Percentiles rank a stretch among this genome's conserved stretches.
phyloP scores from a whole-genome alignment of 345 rosid genomes.

The Hibiscus tridactylites region DNA sequence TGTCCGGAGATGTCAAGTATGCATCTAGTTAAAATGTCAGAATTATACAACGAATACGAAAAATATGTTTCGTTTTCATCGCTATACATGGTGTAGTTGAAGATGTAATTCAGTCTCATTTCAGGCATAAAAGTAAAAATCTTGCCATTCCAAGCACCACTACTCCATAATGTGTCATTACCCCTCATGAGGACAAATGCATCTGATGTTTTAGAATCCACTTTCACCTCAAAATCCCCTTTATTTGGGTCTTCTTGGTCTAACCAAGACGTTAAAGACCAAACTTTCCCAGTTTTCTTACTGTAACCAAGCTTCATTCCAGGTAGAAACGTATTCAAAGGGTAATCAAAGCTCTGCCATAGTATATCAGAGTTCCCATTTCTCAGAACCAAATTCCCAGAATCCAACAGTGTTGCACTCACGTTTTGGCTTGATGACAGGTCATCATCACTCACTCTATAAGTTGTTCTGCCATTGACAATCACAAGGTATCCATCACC shows the following conservation, averaged over 20 bases:
- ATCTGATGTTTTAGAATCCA: conserved; percentile 26
- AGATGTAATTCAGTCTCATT: conserved; percentile 1
- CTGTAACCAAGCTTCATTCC: conserved; percentile 34
- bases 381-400: conserved; percentile 35
- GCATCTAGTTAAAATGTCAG: not conserved
- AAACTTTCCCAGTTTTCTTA: not conserved
- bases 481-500: conserved; percentile 11
- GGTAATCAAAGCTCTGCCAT: conserved; percentile 51
- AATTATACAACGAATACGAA: conserved; percentile 13
- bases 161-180: not conserved
- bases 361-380: conserved; percentile 7
- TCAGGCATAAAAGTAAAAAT: conserved; percentile 21
- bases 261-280: conserved; percentile 32
- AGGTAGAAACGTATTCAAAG: conserved; percentile 28
- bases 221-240: conserved; percentile 10
- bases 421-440: not conserved
- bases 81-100: conserved; percentile 17
- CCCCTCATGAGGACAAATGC: conserved; percentile 21
- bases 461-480: not conserved
- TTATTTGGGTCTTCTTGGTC: conserved; percentile 26
- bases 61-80: conserved; percentile 21
- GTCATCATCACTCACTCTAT: conserved; percentile 13
- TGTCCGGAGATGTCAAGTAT: not conserved
- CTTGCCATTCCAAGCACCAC: conserved; percentile 40
- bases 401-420: conserved; percentile 20